phyloP scores from a whole-genome alignment of 495 filamentous ascomycete species.

The Rhizodiscina lignyota region DNA sequence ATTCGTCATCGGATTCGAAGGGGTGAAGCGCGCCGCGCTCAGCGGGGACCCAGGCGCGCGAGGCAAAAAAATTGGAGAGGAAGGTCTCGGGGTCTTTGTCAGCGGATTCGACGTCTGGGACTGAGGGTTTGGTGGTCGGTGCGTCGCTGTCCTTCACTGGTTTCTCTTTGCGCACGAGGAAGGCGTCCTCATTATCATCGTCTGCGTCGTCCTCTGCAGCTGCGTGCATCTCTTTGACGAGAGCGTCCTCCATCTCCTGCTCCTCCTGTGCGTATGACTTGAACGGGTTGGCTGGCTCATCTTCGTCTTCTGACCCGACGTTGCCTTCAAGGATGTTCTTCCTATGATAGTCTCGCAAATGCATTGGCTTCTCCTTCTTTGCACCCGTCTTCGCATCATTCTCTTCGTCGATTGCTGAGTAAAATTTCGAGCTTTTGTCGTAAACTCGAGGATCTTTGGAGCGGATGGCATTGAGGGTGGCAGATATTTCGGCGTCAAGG shows the following conservation, averaged over 20 bases:
- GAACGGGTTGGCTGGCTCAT: slow-evolving; percentile 32
- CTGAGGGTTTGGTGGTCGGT: slow-evolving; percentile 26
- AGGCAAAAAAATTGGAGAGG: slow-evolving; percentile 73
- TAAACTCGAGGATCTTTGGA: slow-evolving; percentile 83
- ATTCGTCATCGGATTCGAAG: slow-evolving; percentile 84
- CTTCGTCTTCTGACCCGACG: slow-evolving; percentile 38
- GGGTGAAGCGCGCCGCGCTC: slow-evolving; percentile 43
- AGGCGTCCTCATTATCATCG: slow-evolving; percentile 52
- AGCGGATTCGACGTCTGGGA: slow-evolving; percentile 52
- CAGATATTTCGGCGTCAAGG: slow-evolving; percentile 73
- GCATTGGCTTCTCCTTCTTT: slow-evolving; percentile 65
- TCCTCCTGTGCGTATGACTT: slow-evolving; percentile 77
- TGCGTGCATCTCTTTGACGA: slow-evolving; percentile 67
- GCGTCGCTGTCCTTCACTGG: slow-evolving; percentile 4
- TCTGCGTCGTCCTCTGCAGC: slow-evolving; percentile 34
- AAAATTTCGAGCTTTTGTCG: slow-evolving; percentile 64
- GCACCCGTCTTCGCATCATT: slow-evolving; percentile 12
- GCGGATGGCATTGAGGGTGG: slow-evolving; percentile 69
- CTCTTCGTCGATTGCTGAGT: slow-evolving; percentile 40
- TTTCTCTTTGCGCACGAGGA: slow-evolving; percentile 33
- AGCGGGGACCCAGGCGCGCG: slow-evolving; percentile 72
- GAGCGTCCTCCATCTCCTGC: slow-evolving; percentile 53
- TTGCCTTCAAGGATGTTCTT: slow-evolving; percentile 58
- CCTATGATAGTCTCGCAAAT: slow-evolving; percentile 76
- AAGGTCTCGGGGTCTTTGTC: slow-evolving; percentile 85